phyloP scores from a whole-genome alignment of 495 filamentous ascomycete genomes.

The Corynascus novoguineensis region DNA sequence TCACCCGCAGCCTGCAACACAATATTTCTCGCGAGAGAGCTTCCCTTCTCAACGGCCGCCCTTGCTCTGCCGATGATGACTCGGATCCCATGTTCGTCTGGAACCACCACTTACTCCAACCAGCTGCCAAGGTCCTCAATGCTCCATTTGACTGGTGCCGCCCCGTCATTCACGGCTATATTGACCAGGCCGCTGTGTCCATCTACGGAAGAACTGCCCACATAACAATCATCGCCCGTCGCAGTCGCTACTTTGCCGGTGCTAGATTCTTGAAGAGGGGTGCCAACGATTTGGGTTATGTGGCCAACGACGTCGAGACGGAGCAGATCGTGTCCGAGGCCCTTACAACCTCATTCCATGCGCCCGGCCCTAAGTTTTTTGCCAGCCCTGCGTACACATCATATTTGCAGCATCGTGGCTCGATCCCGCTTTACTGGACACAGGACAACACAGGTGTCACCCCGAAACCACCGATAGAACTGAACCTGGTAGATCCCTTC shows the following conservation, averaged over 20 bases:
- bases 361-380: conserved; percentile 77
- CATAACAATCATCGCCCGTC: conserved; percentile 86
- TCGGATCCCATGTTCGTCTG: conserved; percentile 96
- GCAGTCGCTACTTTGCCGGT: conserved; percentile 90
- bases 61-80: conserved; percentile 54
- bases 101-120: conserved; percentile 84
- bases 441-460: conserved; percentile 94
- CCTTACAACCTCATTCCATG: conserved; percentile 91
- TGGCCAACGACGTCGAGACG: conserved; percentile 98
- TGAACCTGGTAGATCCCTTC: conserved; percentile 92
- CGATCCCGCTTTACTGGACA: conserved; percentile 95
- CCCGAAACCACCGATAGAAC: conserved; percentile 90
- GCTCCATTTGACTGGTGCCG: conserved; percentile 93
- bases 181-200: conserved; percentile 81
- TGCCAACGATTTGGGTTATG: conserved; percentile 91
- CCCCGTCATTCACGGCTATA: conserved; percentile 92
- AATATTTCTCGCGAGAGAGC: conserved; percentile 82
- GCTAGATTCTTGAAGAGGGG: conserved; percentile 92
- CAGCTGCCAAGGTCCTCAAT: conserved; percentile 63
- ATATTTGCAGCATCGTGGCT: conserved; percentile 93
- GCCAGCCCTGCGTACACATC: conserved; percentile 89
- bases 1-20: conserved; percentile 86
- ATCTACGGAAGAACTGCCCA: conserved; percentile 81
- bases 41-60: conserved; percentile 56
- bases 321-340: conserved; percentile 97